A percentile compares a stretch with the other conserved stretches of the same genome.
Evolutionary conservation across 2,329 filamentous ascomycete genomes (phyloP).

Genomic region (Paraphaeosphaeria minitans): DNA sequence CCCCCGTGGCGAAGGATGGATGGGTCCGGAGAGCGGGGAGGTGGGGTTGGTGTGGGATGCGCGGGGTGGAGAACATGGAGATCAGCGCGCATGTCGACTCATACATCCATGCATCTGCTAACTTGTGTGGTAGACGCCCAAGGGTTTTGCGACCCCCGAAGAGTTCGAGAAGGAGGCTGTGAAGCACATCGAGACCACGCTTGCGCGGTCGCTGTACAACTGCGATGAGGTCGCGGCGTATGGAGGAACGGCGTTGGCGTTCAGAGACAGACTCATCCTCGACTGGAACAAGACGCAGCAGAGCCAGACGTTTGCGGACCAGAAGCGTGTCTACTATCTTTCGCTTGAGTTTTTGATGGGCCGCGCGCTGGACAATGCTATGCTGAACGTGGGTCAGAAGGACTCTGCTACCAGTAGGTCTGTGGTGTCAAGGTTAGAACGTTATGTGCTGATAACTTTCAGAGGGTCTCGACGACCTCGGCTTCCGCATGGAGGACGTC

Average conservation of each 20-base stretch:
- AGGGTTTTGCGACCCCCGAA: constrained; percentile 77
- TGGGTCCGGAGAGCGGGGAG: constrained; percentile 7
- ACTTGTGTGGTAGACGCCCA: constrained; percentile 57
- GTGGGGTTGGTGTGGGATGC: constrained; percentile 23
- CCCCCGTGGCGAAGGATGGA: background rate
- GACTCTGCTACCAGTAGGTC: constrained; percentile 75
- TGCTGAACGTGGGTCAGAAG: constrained; percentile 94
- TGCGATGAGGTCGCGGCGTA: constrained; percentile 95
- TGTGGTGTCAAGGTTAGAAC: background rate
- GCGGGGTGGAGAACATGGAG: constrained; percentile 4
- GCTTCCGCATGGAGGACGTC: constrained; percentile 96
- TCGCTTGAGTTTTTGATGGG: constrained; percentile 99
- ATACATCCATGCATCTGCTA: constrained; percentile 11
- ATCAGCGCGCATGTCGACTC: background rate
- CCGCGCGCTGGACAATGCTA: constrained; percentile 93
- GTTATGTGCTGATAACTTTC: constrained; percentile 20
- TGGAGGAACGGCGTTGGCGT: constrained; percentile 85
- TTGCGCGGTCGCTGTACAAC: constrained; percentile 96
- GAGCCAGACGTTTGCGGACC: constrained; percentile 85
- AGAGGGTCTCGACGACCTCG: constrained; percentile 87
- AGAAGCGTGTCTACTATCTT: constrained; percentile 92
- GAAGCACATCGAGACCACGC: constrained; percentile 92
- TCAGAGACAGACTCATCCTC: constrained; percentile 88
- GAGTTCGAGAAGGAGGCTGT: constrained; percentile 86
- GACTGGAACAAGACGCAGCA: constrained; percentile 99